Conservation (phyloP, 129 eudicot genomes). For the Escallonia herrerae region DNA sequence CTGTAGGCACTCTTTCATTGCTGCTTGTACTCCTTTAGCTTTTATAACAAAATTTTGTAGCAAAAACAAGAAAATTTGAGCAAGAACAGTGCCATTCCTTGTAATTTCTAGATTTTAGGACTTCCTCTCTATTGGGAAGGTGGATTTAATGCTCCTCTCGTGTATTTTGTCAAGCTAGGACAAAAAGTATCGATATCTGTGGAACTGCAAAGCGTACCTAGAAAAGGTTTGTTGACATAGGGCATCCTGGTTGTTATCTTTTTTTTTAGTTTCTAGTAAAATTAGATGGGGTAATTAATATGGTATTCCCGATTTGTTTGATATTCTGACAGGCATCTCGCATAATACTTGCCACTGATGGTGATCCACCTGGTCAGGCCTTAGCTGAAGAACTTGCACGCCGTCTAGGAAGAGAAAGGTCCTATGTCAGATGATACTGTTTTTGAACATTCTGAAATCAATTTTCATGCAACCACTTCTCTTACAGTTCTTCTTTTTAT, state of each 20-base stretch:
- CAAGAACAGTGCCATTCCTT: neutral
- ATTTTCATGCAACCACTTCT: neutral
- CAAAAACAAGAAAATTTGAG: too few relatives aligned
- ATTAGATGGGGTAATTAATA: too few relatives aligned
- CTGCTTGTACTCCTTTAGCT: neutral
- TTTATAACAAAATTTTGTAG: neutral
- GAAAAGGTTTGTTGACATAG: constrained; percentile 46
- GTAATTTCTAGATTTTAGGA: neutral
- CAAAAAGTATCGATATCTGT: constrained; percentile 68
- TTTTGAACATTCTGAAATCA: neutral
- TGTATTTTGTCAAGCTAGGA: constrained; percentile 51
- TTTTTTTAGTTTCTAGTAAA: neutral
- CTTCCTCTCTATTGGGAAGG: neutral
- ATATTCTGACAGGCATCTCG: constrained; percentile 43
- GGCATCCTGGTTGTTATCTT: constrained; percentile 3
- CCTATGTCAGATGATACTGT: neutral
- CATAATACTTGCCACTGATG: constrained; percentile 64
- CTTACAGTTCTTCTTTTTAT: constrained; percentile 3
- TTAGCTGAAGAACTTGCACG: constrained; percentile 73
- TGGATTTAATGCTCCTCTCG: constrained; percentile 12
- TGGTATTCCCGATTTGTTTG: neutral
- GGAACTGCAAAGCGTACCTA: constrained; percentile 89
- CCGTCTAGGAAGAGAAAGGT: constrained; percentile 89
- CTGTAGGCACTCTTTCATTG: neutral
- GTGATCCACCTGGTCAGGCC: constrained; percentile 61